Evolutionary conservation across 495 filamentous ascomycete genomes (phyloP), one percentile per base, ranked within the genome.

Genomic region (Tuber umbilicatum): DNA sequence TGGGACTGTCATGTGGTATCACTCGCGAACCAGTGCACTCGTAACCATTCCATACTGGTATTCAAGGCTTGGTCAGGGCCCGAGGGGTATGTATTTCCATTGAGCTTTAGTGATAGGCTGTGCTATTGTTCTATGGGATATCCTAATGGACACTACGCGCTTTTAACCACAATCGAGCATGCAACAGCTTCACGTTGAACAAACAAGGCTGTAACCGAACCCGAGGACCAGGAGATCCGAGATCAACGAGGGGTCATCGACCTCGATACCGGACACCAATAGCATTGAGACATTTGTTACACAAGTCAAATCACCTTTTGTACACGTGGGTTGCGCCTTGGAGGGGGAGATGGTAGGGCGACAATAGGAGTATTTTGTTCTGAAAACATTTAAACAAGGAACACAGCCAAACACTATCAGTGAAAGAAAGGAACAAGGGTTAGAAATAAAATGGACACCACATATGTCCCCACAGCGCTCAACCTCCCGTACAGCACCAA

Each of bases 1-100:
- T 72, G 75, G 69, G 43, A 0, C 27, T 78, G 72, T 78, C 77
- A 79, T 79, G 42, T 42, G 43, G n/a, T 47, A 76, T 78, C 76
- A 79, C 77, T 79, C 76, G 77, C n/a, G n/a, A n/a, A n/a, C n/a
- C n/a, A n/a, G n/a, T n/a, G n/a, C n/a, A n/a, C 27, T 64, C 27
- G n/a, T n/a, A 64, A 31, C 6, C 21, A 14, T 27, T n/a, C 23
- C 50, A 27, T 60, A 40, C 39, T 9, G 39, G 5, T 39, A 19
- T 64, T 35, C 55, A 12, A 2, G 2, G 14, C 6, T 17, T 31
- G 27, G 35, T 31, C 55, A 23, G n/a, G 55, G 27, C 14, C 50
- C 3, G 5, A 17, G 27, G 55, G 27, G 14, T 3, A 64, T 64
- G 55, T 64, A 27, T 64, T 64, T 35, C 31, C 27, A 19, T 35